Conservation (phyloP, 371 early-diverging fungal genomes). For the Apophysomyces elegans region DNA sequence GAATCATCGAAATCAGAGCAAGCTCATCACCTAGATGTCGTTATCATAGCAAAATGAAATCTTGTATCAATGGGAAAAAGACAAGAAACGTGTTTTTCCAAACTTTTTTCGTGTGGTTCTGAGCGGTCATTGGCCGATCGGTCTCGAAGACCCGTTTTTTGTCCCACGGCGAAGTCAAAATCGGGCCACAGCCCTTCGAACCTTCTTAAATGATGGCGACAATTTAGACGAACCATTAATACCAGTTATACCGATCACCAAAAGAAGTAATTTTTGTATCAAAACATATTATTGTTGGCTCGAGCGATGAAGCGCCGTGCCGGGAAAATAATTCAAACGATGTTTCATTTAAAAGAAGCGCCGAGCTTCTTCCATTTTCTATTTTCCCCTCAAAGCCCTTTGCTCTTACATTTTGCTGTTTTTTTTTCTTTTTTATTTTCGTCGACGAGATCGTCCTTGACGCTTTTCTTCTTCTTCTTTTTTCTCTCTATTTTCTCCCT, state of each 20-base stretch:
- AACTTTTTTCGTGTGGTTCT: background rate
- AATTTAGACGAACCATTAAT: constrained; percentile 9
- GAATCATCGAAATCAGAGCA: background rate
- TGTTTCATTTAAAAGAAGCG: background rate
- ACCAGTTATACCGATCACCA: constrained; percentile 4
- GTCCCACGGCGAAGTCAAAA: constrained; percentile 8
- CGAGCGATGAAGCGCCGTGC: constrained; percentile 6
- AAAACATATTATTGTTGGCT: constrained; percentile 7
- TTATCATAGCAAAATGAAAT: constrained; percentile 7
- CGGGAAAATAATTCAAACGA: background rate
- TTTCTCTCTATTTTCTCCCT: constrained; percentile 13
- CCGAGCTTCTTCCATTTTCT: background rate
- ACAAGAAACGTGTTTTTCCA: constrained; percentile 1
- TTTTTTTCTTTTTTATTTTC: background rate
- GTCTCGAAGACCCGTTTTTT: constrained; percentile 8
- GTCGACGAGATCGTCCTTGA: too few species aligned
- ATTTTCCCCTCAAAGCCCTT: background rate
- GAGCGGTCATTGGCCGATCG: constrained; percentile 1
- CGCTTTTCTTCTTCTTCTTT: constrained; percentile 6
- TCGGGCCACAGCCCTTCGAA: constrained; percentile 12
- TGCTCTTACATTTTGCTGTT: background rate
- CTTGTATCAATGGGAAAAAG: constrained; percentile 5
- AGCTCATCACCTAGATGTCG: background rate
- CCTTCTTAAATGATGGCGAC: constrained; percentile 12
- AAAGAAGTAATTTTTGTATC: constrained; percentile 7